Percentiles rank a stretch among this genome's conserved stretches.
Evolutionary conservation across 2,329 filamentous ascomycete species (phyloP).

Genomic region (Ophiostoma triangulosporum): DNA sequence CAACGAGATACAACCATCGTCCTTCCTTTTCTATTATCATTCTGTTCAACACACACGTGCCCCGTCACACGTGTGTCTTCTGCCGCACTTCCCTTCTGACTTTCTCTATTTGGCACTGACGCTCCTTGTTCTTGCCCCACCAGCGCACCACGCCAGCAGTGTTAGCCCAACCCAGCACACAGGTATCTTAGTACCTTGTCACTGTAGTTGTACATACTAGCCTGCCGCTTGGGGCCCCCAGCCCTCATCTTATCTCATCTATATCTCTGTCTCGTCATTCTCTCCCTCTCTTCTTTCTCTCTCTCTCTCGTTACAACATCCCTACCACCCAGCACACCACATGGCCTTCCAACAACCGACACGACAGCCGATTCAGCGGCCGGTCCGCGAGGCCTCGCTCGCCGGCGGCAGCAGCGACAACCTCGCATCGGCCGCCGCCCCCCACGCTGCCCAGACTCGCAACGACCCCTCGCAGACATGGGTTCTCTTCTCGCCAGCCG

Average conservation of each 20-base stretch:
- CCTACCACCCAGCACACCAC: neutral
- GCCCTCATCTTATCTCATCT: neutral
- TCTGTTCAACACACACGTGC: neutral
- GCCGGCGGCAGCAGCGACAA: slow-evolving; percentile 4
- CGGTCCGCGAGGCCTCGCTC: slow-evolving; percentile 21
- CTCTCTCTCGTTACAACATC: neutral
- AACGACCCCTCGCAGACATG: slow-evolving; percentile 70
- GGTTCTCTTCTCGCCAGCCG: slow-evolving; percentile 80
- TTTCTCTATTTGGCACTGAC: neutral
- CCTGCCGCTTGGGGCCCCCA: neutral
- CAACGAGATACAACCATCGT: neutral
- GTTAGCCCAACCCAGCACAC: neutral
- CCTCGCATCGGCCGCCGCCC: neutral
- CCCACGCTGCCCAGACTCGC: neutral
- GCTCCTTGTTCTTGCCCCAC: neutral
- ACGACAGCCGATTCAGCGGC: slow-evolving; percentile 36
- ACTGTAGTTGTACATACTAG: neutral
- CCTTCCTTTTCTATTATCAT: neutral
- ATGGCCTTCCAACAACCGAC: slow-evolving; percentile 17
- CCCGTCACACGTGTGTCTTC: neutral
- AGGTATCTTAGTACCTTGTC: neutral
- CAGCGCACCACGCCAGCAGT: neutral
- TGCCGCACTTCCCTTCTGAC: neutral
- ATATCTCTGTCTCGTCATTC: neutral
- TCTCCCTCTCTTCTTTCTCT: neutral